Evolutionary conservation across 495 filamentous ascomycete genomes (phyloP).

Genomic region (Penicillium macrosclerotiorum): DNA sequence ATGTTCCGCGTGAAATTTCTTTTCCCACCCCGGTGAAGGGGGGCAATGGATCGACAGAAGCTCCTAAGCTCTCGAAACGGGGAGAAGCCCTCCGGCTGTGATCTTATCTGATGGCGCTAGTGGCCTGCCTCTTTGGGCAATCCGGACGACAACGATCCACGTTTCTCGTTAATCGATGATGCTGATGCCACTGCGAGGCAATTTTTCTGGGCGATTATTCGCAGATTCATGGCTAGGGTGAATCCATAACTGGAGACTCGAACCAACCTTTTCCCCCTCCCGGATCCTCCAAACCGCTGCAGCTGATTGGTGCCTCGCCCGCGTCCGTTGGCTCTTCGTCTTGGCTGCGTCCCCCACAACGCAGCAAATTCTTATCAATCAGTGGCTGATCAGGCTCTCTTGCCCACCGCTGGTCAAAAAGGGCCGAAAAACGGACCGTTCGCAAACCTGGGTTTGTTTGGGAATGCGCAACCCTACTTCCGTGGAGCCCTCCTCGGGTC

Average conservation of each 20-base stretch:
- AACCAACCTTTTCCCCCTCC: neutral
- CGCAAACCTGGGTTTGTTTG: slow-evolving; percentile 3
- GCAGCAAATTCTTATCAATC: slow-evolving; percentile 28
- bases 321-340: neutral
- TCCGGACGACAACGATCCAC: slow-evolving; percentile 12
- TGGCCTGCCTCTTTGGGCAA: slow-evolving; percentile 10
- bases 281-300: neutral
- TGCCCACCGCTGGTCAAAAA: slow-evolving; percentile 5
- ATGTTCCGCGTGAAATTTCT: slow-evolving; percentile 2
- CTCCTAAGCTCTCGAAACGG: slow-evolving; percentile 1
- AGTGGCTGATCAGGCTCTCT: slow-evolving; percentile 15
- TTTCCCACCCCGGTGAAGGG: slow-evolving; percentile 17
- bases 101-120: slow-evolving; percentile 36
- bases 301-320: slow-evolving; percentile 6
- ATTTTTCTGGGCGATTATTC: too few relatives aligned
- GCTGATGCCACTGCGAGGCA: slow-evolving; percentile 12
- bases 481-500: too few relatives aligned
- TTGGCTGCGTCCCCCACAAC: slow-evolving; percentile 10
- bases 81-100: slow-evolving; percentile 20
- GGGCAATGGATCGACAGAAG: slow-evolving; percentile 20
- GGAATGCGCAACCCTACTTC: neutral
- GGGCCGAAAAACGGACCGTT: slow-evolving; percentile 22
- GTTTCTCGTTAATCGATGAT: slow-evolving; percentile 11
- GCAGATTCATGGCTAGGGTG: too few relatives aligned
- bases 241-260: slow-evolving; percentile 2